Base-by-base conservation (phyloP, 129 eudicot genomes). In the Chrysanthemum lavandulifolium region DNA sequence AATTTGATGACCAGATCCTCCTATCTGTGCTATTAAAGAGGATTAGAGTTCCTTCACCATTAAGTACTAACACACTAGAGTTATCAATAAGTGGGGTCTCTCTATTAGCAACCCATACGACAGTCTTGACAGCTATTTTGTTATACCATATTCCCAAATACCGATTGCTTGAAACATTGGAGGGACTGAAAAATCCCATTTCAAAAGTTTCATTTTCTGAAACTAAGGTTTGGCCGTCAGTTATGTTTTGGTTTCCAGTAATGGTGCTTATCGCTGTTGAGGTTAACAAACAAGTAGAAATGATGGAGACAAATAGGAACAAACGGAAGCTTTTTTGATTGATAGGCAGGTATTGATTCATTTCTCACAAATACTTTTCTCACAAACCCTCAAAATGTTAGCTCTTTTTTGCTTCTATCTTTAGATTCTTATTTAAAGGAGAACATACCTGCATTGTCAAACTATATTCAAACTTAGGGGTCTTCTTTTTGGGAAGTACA, bases 71-170 rank as follows among this genome's bases (percentile, higher is more conserved):
- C 1, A 77, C 75, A 3, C 85, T 86, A 1, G 73, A 60, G 12
- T 82, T 79, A 64, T 69, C 84, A 0, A 69, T 48, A 13, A 89
- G 21, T 13, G 87, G 87, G 6, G 13, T 72, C 50, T 86, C 78
- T 55, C 91, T 69, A 14, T 84, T 89, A n/a, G 96, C 92, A 4
- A 86, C 86, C 96, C 88, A 89, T 4, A 83, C 89, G 2, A 84
- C 73, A 2, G 84, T 80, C 67, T 2, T 14, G 69, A 67, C 56
- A 1, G 25, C 63, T 19, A 52, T 85, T n/a, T 59, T 80, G 74
- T 80, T 84, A 85, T 85, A 85, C 90, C 88, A 83, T 16, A 88
- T 85, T 9, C 86, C 95, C 23, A 88, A 49, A 73, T 78, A 88
- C 2, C 78, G 73, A 40, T 83, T 83, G 4, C 3, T 54, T 13